A percentile compares a stretch with the other conserved stretches of the same genome.
Evolutionary conservation across 2,329 filamentous ascomycete species (phyloP).

Genomic region (Trichoderma atrobrunneum): DNA sequence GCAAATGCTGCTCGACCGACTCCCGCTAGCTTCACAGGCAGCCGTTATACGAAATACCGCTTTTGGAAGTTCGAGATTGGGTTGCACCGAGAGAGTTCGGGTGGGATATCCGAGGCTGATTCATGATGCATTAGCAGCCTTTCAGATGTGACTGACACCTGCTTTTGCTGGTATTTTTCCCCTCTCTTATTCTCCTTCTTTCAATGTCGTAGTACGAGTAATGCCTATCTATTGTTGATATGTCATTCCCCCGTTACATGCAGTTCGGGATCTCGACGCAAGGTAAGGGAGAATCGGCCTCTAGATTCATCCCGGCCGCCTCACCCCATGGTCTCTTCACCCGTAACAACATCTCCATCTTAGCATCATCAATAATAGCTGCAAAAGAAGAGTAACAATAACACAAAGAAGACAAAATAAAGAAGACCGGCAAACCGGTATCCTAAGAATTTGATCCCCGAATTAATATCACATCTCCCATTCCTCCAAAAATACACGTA

Average conservation of each 20-base stretch:
- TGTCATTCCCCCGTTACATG: background rate
- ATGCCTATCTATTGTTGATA: background rate
- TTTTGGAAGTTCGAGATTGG: background rate
- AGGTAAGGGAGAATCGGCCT: background rate
- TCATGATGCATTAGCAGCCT: background rate
- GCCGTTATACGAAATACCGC: slow-evolving; percentile 1
- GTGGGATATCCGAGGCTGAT: background rate
- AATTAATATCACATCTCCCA: background rate
- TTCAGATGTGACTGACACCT: background rate
- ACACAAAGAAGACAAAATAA: background rate
- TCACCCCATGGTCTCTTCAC: background rate
- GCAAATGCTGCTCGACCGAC: background rate
- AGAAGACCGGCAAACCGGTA: background rate
- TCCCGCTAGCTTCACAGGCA: background rate
- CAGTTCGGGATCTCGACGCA: background rate
- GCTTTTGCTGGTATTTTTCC: background rate
- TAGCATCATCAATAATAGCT: background rate
- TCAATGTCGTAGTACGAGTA: background rate
- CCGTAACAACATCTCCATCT: background rate
- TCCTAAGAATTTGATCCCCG: background rate
- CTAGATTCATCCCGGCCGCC: background rate
- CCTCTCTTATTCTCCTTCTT: background rate
- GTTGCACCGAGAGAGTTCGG: background rate
- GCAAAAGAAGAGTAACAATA: background rate
- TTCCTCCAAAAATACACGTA: background rate